Evolutionary conservation across 1,284 basidiomycete genomes (phyloP), one percentile per base, ranked within the genome.

Genomic region (Pyrrhoderma lamaoense): DNA sequence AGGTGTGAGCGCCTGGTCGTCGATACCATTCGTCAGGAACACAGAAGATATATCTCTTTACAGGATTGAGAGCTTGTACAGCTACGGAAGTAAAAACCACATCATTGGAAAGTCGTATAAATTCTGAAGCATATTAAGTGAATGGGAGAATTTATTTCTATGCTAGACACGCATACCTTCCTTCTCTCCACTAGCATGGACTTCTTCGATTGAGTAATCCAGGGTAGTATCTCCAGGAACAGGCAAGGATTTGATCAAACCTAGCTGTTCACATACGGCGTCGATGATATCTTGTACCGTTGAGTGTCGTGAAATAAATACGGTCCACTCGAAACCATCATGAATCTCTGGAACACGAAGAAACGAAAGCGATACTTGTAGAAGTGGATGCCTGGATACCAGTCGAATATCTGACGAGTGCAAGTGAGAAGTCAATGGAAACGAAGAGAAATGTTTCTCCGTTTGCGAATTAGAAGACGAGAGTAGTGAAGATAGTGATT

Each of bases 11-110:
- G 52, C 74, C 83, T 31, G 77, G 78, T 14, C 85, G 75, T 45
- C 82, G 78, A 63, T 82, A 89, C 86, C 86, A 89, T 63, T 85
- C 81, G 44, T 88, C 83, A 1, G 86, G 86, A 9, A 89, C 76
- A 56, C 80, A 85, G 52, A 88, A 74, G 65, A 75, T 78, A 37
- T 40, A 61, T 5, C 42, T 25, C 9, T 13, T 34, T 21, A 13
- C 21, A 3, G 11, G 13, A 61, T 38, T 42, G 47, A 38, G 48
- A 25, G 46, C n/a, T 18, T 23, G 1, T 21, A 36, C 18, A 38
- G 48, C 25, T 8, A 13, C 22, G 3, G 22, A 18, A 23, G 48
- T 31, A 16, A 49, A 16, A 16, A 21, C n/a, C 14, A 14, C 21
- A 23, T 49, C 48, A 8, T 38, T n/a, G 14, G 16, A 13, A 11